Evolutionary conservation across 1,139 yeast genomes (phyloP).

Genomic region (Eremothecium cymbalariae): DNA sequence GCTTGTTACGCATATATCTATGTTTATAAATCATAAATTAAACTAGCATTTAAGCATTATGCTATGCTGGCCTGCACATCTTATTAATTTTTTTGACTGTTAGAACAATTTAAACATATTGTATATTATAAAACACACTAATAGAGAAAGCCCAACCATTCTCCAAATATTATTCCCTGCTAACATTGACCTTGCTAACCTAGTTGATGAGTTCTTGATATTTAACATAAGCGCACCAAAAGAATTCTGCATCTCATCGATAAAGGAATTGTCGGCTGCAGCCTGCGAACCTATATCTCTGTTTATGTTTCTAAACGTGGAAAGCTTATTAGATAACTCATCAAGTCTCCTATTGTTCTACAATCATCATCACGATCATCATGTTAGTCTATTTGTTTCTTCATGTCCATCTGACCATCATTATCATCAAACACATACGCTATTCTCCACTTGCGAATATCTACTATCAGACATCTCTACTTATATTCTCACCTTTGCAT

Average conservation of each 20-base stretch:
- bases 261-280: slow-evolving; percentile 43
- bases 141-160: slow-evolving; percentile 51
- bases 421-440: slow-evolving; percentile 23
- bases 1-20: too few relatives aligned
- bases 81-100: background rate
- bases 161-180: slow-evolving; percentile 52
- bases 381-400: background rate
- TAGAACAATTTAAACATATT: slow-evolving; percentile 50
- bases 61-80: background rate
- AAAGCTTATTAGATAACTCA: slow-evolving; percentile 51
- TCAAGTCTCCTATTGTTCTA: slow-evolving; percentile 55
- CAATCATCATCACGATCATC: background rate
- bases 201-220: slow-evolving; percentile 58
- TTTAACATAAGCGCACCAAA: slow-evolving; percentile 53
- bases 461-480: slow-evolving; percentile 35
- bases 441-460: slow-evolving; percentile 38
- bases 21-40: too few relatives aligned
- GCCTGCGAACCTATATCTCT: slow-evolving; percentile 59
- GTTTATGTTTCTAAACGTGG: slow-evolving; percentile 53
- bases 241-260: slow-evolving; percentile 51
- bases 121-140: slow-evolving; percentile 59
- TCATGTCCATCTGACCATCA: background rate
- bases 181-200: slow-evolving; percentile 51
- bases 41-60: too few relatives aligned
- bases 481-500: background rate